Conservation (phyloP, 441 rosid genomes). For the Viola pubescens region DNA sequence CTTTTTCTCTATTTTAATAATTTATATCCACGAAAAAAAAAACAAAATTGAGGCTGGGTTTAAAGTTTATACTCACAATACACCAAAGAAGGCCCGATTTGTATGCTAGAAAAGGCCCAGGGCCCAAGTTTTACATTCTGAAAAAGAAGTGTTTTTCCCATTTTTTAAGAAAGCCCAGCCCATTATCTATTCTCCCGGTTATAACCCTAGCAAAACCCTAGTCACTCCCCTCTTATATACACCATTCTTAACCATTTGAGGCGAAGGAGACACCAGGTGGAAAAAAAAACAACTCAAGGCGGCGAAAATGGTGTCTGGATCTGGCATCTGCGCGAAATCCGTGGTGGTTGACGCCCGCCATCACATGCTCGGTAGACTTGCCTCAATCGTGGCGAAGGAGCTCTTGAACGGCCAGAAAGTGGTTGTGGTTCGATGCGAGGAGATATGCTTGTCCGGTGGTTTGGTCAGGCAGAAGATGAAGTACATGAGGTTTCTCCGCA, state of each 20-base stretch:
- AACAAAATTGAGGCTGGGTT: too few species aligned
- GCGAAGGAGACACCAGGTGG: too few species aligned
- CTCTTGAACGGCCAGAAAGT: slow-evolving; percentile 77
- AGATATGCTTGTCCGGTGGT: slow-evolving; percentile 82
- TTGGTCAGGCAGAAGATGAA: slow-evolving; percentile 88
- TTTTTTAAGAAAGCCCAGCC: too few species aligned
- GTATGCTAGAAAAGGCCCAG: too few species aligned
- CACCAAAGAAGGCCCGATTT: too few species aligned
- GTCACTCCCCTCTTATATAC: not conserved
- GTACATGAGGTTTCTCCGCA: slow-evolving; percentile 77
- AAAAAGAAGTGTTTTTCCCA: too few species aligned
- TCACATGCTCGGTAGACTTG: slow-evolving; percentile 70
- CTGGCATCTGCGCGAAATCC: slow-evolving; percentile 61
- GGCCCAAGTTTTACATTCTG: too few species aligned
- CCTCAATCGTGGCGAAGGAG: slow-evolving; percentile 70
- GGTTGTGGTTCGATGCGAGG: slow-evolving; percentile 75
- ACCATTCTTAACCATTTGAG: not conserved
- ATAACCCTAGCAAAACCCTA: slow-evolving; percentile 25
- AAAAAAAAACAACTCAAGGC: not conserved
- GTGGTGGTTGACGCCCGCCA: slow-evolving; percentile 77
- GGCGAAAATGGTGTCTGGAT: slow-evolving; percentile 66
- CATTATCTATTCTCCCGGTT: too few species aligned
- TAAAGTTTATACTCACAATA: too few species aligned
- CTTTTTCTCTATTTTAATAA: too few species aligned
- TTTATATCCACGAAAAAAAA: too few species aligned